These are phyloP conservation scores for Chenopodium berlandieri DNA, from an alignment of 148 eudicot species.

Conservation along the genomic window DNA sequence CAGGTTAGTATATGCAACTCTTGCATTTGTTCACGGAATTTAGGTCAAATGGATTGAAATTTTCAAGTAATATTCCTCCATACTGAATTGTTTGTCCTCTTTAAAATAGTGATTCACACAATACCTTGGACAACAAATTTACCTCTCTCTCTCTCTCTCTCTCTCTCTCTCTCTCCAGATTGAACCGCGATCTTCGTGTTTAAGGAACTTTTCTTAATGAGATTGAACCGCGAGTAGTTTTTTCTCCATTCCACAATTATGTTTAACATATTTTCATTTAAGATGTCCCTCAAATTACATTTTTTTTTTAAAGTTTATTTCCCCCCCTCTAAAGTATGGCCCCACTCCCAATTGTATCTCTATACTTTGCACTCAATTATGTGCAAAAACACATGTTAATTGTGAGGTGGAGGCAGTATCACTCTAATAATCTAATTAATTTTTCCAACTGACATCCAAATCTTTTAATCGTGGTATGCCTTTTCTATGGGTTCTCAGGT, in stretches of 20 bases:
- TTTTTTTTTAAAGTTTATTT: not conserved
- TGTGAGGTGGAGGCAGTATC: not conserved
- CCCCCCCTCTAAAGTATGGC: not conserved
- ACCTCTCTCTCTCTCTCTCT: no score
- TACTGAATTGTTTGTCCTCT: not conserved
- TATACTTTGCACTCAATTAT: not conserved
- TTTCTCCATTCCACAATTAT: not conserved
- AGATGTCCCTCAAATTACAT: not conserved
- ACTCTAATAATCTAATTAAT: not conserved
- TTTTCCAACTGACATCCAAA: not conserved
- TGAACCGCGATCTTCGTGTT: not conserved
- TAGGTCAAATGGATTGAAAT: not conserved
- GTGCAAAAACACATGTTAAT: not conserved
- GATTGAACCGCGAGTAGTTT: not conserved
- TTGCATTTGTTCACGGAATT: not conserved
- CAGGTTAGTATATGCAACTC: constrained; percentile 24
- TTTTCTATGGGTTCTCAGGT: not conserved
- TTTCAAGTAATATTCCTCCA: not conserved
- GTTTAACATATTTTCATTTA: not conserved
- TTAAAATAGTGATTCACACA: no score
- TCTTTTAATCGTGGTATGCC: not conserved
- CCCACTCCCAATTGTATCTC: not conserved
- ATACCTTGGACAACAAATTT: no score
- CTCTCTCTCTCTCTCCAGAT: no score
- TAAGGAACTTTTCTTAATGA: not conserved